Base-by-base conservation (phyloP, 371 early-diverging fungal genomes). In the Mortierella sp. region DNA sequence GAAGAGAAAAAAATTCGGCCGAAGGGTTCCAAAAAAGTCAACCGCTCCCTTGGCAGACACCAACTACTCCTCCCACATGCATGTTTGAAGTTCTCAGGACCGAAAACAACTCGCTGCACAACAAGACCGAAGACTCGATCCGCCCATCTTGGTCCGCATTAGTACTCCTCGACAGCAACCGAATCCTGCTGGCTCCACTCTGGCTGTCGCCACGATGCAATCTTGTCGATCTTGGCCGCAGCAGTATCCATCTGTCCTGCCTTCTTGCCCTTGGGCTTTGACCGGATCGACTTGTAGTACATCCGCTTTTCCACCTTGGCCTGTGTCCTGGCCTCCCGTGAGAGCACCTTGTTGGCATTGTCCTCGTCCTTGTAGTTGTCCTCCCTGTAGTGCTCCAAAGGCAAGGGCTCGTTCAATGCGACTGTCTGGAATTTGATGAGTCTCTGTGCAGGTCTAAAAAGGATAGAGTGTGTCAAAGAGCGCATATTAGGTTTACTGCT, bases 261-360 rank as follows among this genome's bases (percentile, higher is more conserved):
- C 69, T 85, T 85, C 77, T 85, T 85, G 69, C 86, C 86, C 64
- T 81, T 85, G 46, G 86, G 86, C 53, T 85, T 85, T 16, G 86
- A 75, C 3, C 86, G 86, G 40, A 85, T 85, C 46, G 76, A 76
- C 61, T 85, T 85, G 78, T 85, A 85, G 59, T 81, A 79, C 53
- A 76, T 71, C 34, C 86, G 79, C 69, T 81, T 81, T 13, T 81
- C 85, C 19, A 85, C 44, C 74, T 85, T 85, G 50, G 67, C 48
- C 53, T 85, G 86, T 0, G 77, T 81, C 74, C 76, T 76, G 46
- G 79, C 82, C 59, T 81, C 81, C 2, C 81, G 78, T 6, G 80
- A 72, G 67, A 73, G 50, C 44, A 37, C 69, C 28, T 75, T 79
- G 37, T 44, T 21, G 31, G 26, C 77, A 5, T 72, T 48, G 24